These are phyloP conservation scores for Backusella morwellensis DNA, from an alignment of 192 early-diverging fungal genomes.

Conservation along the genomic window DNA sequence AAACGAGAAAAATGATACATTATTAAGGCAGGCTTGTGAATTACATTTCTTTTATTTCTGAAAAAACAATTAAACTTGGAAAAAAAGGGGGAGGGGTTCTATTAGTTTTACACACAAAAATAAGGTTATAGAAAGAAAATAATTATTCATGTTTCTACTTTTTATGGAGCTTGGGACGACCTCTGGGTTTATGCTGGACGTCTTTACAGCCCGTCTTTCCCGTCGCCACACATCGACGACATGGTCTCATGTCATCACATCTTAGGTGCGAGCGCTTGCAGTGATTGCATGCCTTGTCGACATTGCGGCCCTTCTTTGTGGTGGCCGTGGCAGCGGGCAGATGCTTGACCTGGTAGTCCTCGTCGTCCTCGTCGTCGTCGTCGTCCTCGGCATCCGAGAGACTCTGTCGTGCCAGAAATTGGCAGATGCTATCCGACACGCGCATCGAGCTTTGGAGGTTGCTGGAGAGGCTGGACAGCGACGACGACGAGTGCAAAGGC, in stretches of 20 bases:
- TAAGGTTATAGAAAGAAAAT: neutral
- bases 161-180: slow-evolving; percentile 34
- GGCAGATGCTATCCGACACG: slow-evolving; percentile 15
- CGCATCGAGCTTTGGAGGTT: slow-evolving; percentile 10
- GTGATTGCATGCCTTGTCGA: slow-evolving; percentile 40
- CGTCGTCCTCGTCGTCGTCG: slow-evolving; percentile 23
- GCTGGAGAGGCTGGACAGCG: slow-evolving; percentile 6
- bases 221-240: slow-evolving; percentile 32
- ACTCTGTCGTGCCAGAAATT: neutral
- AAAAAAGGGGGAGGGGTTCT: neutral
- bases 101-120: neutral
- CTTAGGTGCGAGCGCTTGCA: slow-evolving; percentile 40
- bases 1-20: too few species aligned
- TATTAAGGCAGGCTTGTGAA: neutral
- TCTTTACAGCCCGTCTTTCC: slow-evolving; percentile 39
- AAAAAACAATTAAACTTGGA: neutral
- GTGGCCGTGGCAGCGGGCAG: neutral
- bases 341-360: slow-evolving; percentile 10
- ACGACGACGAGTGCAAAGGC: slow-evolving; percentile 19
- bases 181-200: slow-evolving; percentile 42
- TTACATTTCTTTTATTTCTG: neutral
- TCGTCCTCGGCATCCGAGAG: slow-evolving; percentile 17
- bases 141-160: slow-evolving; percentile 7
- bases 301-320: slow-evolving; percentile 33
- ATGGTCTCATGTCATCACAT: slow-evolving; percentile 38